Evolutionary conservation across 129 eudicot species (phyloP).

Genomic region (Erigeron canadensis): DNA sequence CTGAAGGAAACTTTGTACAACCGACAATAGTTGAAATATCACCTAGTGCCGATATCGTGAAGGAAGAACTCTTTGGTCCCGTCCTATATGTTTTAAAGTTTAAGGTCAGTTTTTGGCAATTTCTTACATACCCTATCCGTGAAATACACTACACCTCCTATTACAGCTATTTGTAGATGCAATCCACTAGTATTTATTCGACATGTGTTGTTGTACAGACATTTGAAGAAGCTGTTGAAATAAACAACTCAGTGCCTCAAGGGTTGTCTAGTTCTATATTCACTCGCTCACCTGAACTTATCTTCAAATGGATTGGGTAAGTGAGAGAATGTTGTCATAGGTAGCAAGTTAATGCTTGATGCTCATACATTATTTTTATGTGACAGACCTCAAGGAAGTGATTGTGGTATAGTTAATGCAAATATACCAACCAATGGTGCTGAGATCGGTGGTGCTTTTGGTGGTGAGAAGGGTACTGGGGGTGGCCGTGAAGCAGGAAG

Average conservation of each 20-base stretch:
- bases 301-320: conserved; percentile 97
- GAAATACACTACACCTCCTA: not conserved
- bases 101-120: conserved; percentile 45
- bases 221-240: conserved; percentile 81
- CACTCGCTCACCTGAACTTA: conserved; percentile 71
- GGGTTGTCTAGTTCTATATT: conserved; percentile 93
- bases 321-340: conserved; percentile 15
- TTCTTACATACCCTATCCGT: not conserved
- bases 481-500: conserved; percentile 99
- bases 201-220: conserved; percentile 42
- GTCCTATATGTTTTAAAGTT: conserved; percentile 86
- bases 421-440: conserved; percentile 99
- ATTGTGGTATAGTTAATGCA: conserved; percentile 93
- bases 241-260: conserved; percentile 97
- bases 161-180: conserved; percentile 4
- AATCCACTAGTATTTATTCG: not conserved
- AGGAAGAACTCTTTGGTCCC: conserved; percentile 93
- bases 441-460: conserved; percentile 98
- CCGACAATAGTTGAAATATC: conserved; percentile 92
- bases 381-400: conserved; percentile 90
- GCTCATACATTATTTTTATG: not conserved
- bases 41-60: conserved; percentile 66
- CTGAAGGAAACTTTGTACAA: conserved; percentile 91
- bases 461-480: conserved; percentile 98
- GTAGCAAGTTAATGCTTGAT: conserved; percentile 3